Evolutionary conservation across 1,139 yeast species (phyloP).

Genomic region (Hansenula lynferdii): DNA sequence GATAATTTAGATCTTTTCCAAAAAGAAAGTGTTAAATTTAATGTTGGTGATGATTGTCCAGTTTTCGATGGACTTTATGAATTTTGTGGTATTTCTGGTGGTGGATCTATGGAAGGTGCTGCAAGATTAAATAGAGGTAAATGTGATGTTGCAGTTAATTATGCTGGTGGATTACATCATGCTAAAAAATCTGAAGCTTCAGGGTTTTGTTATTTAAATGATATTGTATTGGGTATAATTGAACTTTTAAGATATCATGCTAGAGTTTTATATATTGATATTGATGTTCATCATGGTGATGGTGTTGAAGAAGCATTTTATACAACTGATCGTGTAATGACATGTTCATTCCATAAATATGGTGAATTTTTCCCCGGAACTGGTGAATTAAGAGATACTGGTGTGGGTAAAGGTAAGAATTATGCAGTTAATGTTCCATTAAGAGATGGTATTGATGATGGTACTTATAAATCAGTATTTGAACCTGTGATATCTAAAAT

Average conservation of each 20-base stretch:
- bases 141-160: constrained; percentile 93
- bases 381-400: constrained; percentile 84
- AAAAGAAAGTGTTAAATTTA: constrained; percentile 90
- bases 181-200: constrained; percentile 95
- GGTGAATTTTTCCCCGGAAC: constrained; percentile 98
- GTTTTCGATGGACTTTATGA: constrained; percentile 96
- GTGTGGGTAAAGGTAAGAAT: constrained; percentile 86
- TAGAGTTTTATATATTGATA: constrained; percentile 91
- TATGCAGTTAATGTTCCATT: constrained; percentile 86
- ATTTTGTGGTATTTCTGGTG: constrained; percentile 91
- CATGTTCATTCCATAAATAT: constrained; percentile 94
- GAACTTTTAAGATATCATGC: constrained; percentile 90
- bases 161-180: constrained; percentile 97
- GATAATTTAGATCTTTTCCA: constrained; percentile 89
- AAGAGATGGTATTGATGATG: constrained; percentile 91
- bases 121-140: constrained; percentile 88
- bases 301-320: constrained; percentile 98
- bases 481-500: constrained; percentile 80
- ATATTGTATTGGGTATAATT: constrained; percentile 85
- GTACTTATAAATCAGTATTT: constrained; percentile 78
- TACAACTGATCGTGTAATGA: constrained; percentile 95
- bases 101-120: constrained; percentile 97
- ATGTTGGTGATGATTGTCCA: constrained; percentile 97
- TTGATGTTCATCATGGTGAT: constrained; percentile 97
- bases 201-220: constrained; percentile 92